Conservation (phyloP, 2,329 filamentous ascomycete species). For the Fusarium odoratissimum region DNA sequence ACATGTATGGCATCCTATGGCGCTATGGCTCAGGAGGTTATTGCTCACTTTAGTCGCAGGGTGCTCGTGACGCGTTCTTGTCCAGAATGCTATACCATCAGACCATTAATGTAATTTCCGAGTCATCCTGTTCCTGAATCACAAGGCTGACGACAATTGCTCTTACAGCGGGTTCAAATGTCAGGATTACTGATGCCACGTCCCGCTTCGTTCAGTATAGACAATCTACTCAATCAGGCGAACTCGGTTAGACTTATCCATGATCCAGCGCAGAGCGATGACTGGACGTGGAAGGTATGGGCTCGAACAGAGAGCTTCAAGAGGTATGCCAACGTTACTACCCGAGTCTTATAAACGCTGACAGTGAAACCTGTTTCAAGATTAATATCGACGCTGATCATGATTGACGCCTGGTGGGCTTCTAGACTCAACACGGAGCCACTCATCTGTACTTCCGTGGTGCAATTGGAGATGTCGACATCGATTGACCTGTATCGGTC, state of each 20-base stretch:
- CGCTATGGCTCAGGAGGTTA: no score
- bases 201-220: background rate
- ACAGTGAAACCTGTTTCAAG: rapidly evolving
- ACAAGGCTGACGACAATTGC: no score
- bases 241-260: background rate
- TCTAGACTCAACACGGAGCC: background rate
- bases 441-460: background rate
- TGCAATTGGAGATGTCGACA: slow-evolving; percentile 3
- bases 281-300: slow-evolving; percentile 14
- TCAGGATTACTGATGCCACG: background rate
- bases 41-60: no score
- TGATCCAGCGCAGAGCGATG: background rate
- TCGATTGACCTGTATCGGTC: background rate
- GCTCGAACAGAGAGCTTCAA: background rate
- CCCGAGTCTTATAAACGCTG: no score
- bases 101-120: background rate
- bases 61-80: background rate
- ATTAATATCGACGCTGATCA: background rate
- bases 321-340: background rate
- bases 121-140: rapidly evolving
- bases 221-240: background rate
- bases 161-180: background rate
- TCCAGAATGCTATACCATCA: background rate
- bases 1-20: background rate
- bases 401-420: slow-evolving; percentile 6